Percentiles rank a stretch among this genome's conserved stretches.
phyloP scores from a whole-genome alignment of 1,139 yeast genomes.

The Sugiyamaella japonica region DNA sequence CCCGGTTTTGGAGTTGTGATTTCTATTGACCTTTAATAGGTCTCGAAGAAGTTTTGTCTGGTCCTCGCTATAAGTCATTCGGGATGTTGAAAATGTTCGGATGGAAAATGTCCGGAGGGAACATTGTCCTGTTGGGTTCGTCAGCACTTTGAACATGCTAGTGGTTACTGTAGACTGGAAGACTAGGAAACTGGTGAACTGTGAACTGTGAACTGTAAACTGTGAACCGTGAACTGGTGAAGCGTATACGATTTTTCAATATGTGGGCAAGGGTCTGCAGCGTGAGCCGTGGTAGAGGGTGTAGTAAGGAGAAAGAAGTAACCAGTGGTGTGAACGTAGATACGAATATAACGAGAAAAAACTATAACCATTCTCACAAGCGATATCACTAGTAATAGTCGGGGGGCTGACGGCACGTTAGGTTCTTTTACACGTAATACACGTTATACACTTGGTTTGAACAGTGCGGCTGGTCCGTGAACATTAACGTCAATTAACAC shows the following conservation, averaged over 20 bases:
- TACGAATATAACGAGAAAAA: background rate
- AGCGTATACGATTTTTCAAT: background rate
- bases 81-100: background rate
- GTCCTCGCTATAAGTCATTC: background rate
- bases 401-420: too few species aligned
- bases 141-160: conserved; percentile 1
- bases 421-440: too few species aligned
- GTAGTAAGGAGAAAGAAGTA: background rate
- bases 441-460: too few species aligned
- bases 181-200: background rate
- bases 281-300: background rate
- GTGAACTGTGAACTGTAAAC: too few species aligned
- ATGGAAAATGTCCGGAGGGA: background rate
- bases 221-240: background rate
- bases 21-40: conserved; percentile 1
- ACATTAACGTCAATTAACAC: too few species aligned
- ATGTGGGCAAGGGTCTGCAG: background rate
- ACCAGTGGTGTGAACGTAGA: background rate
- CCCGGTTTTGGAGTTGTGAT: conserved; percentile 1
- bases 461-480: too few species aligned
- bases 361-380: too few species aligned
- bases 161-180: background rate
- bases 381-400: too few species aligned
- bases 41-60: conserved; percentile 9
- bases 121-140: background rate